phyloP scores from a whole-genome alignment of 1,139 yeast species.

The Yamadazyma siamensis region DNA sequence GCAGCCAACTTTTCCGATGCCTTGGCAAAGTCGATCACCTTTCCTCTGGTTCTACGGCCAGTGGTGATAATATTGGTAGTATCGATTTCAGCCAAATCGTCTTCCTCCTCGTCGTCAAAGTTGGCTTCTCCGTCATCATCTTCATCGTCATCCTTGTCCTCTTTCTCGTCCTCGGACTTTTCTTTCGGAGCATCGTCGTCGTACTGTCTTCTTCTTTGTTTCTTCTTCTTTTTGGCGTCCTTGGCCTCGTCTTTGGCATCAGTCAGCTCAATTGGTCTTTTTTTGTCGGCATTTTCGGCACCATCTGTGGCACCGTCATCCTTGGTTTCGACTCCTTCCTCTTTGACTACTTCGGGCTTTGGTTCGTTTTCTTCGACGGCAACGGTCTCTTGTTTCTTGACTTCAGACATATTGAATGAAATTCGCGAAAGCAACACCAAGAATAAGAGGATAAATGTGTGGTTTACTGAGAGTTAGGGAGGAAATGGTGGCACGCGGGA shows the following conservation, averaged over 20 bases:
- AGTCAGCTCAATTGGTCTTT: constrained; percentile 15
- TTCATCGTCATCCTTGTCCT: constrained; percentile 49
- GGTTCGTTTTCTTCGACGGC: constrained; percentile 1
- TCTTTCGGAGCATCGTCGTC: constrained; percentile 47
- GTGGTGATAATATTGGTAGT: constrained; percentile 75
- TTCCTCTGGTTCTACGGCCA: constrained; percentile 91
- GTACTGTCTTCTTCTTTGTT: constrained; percentile 42
- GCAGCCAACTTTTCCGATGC: constrained; percentile 72
- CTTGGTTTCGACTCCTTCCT: constrained; percentile 7
- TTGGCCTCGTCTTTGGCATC: no score
- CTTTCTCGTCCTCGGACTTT: constrained; percentile 51
- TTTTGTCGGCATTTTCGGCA: constrained; percentile 10
- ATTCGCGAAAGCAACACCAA: no score
- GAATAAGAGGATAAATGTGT: no score
- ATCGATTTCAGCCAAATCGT: constrained; percentile 81
- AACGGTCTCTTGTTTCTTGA: constrained; percentile 2
- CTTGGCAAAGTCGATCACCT: constrained; percentile 79
- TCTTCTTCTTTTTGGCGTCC: constrained; percentile 42
- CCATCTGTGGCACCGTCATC: not conserved
- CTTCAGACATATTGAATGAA: constrained; percentile 1
- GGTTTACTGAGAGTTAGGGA: no score
- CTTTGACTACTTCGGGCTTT: constrained; percentile 7
- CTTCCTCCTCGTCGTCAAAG: constrained; percentile 69
- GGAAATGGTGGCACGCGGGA: no score
- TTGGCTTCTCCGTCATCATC: constrained; percentile 46